phyloP scores from a whole-genome alignment of 495 filamentous ascomycete species.

The Lindgomyces ingoldianus region DNA sequence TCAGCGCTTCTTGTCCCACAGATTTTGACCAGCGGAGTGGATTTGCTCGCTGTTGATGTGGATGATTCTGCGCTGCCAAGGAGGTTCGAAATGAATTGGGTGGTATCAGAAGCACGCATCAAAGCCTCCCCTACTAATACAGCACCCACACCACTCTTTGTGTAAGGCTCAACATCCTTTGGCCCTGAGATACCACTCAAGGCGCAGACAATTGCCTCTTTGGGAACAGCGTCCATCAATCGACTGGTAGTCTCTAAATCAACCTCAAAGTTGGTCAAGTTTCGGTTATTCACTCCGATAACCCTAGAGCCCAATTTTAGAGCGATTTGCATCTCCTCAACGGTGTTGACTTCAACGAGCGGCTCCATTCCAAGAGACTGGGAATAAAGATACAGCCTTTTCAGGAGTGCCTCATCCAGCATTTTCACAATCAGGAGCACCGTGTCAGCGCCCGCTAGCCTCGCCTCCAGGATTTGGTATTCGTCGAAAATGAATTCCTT shows the following conservation, averaged over 20 bases:
- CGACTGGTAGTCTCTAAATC: constrained; percentile 93
- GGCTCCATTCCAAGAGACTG: constrained; percentile 94
- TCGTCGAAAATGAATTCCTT: constrained; percentile 99
- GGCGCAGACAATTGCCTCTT: constrained; percentile 87
- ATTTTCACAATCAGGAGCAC: constrained; percentile 98
- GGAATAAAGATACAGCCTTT: constrained; percentile 82
- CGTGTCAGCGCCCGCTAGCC: constrained; percentile 91
- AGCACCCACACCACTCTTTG: constrained; percentile 85
- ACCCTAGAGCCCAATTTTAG: constrained; percentile 86
- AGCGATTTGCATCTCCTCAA: constrained; percentile 87
- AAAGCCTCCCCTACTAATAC: constrained; percentile 94
- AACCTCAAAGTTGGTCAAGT: constrained; percentile 93
- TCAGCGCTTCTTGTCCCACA: constrained; percentile 90
- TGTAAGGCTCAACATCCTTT: constrained; percentile 86
- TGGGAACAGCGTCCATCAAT: constrained; percentile 79
- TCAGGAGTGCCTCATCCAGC: constrained; percentile 75
- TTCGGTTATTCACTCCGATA: constrained; percentile 97
- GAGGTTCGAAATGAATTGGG: constrained; percentile 77
- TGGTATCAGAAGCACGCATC: constrained; percentile 81
- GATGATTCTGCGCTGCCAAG: constrained; percentile 57
- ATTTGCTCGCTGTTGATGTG: constrained; percentile 15
- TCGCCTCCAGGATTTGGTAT: constrained; percentile 95
- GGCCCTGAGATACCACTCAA: constrained; percentile 91
- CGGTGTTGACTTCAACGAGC: constrained; percentile 92
- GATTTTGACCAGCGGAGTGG: constrained; percentile 77